A percentile compares a stretch with the other conserved stretches of the same genome.
phyloP scores from a whole-genome alignment of 2,329 filamentous ascomycete genomes.

The Colletotrichum falcatum region DNA sequence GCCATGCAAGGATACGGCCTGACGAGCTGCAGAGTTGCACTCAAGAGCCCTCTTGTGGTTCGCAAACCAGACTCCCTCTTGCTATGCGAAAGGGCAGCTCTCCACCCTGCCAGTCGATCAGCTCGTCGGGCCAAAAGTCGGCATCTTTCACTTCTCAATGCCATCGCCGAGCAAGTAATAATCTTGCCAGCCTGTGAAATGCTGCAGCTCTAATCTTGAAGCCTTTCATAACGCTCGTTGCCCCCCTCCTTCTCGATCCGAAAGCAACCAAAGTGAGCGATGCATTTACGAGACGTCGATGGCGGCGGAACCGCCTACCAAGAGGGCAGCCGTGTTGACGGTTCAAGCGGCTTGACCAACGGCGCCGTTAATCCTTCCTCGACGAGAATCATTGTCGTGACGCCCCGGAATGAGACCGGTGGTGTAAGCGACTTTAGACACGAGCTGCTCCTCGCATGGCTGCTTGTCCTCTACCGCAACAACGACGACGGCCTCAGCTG shows the following conservation, averaged over 20 bases:
- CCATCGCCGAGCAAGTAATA: constrained; percentile 8
- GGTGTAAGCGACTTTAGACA: constrained; percentile 31
- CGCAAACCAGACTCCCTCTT: constrained; percentile 9
- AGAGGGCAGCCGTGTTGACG: constrained; percentile 22
- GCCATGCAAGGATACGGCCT: constrained; percentile 36
- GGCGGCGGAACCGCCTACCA: constrained; percentile 40
- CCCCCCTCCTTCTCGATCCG: constrained; percentile 6
- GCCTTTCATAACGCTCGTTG: constrained; percentile 30
- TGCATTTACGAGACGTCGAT: constrained; percentile 42
- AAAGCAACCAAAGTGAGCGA: constrained; percentile 21
- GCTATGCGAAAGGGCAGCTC: constrained; percentile 30
- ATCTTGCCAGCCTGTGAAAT: constrained; percentile 29
- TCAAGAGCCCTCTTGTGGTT: constrained; percentile 38
- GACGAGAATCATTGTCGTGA: constrained; percentile 34
- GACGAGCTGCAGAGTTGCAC: constrained; percentile 31
- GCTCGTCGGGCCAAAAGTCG: constrained; percentile 18
- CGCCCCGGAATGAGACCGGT: constrained; percentile 11
- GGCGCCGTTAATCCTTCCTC: constrained; percentile 35
- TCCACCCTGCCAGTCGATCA: constrained; percentile 31
- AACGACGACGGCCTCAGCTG: constrained; percentile 41
- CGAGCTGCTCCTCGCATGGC: constrained; percentile 45
- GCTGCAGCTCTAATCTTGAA: constrained; percentile 22
- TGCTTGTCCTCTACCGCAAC: constrained; percentile 44
- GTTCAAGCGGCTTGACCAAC: constrained; percentile 23
- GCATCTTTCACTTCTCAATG: constrained; percentile 9